phyloP scores from a whole-genome alignment of 805 yeast genomes.

The Debaryomyces castellii region DNA sequence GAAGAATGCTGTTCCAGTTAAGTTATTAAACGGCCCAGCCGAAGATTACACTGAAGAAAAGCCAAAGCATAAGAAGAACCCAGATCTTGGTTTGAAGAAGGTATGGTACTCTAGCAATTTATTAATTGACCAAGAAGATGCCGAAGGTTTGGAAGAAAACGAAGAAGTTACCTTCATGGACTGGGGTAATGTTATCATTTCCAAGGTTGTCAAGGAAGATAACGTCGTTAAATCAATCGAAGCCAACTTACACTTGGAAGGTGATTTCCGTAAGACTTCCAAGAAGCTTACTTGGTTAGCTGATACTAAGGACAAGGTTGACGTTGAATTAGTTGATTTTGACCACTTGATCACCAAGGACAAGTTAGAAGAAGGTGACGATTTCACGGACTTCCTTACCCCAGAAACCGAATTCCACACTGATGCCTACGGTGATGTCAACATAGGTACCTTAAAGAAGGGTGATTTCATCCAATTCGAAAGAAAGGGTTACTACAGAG shows the following conservation, averaged over 20 bases:
- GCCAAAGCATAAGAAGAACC: conserved; percentile 94
- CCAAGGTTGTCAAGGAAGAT: conserved; percentile 65
- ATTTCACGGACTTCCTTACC: conserved; percentile 88
- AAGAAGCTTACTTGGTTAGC: conserved; percentile 96
- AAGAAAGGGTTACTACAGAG: conserved; percentile 93
- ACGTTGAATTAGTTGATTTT: conserved; percentile 82
- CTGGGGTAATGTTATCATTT: conserved; percentile 93
- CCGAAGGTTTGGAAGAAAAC: conserved; percentile 62
- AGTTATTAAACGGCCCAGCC: conserved; percentile 65
- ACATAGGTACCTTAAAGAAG: conserved; percentile 70
- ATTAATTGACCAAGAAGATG: conserved; percentile 84
- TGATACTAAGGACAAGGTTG: conserved; percentile 66
- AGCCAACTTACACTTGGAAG: conserved; percentile 84
- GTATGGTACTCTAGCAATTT: conserved; percentile 65
- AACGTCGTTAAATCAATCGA: conserved; percentile 59
- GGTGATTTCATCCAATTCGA: conserved; percentile 94
- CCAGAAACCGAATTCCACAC: conserved; percentile 83
- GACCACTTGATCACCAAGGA: conserved; percentile 95
- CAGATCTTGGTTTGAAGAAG: conserved; percentile 82
- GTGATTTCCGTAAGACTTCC: conserved; percentile 95
- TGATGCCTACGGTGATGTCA: conserved; percentile 75
- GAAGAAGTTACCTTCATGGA: conserved; percentile 98
- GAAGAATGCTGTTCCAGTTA: conserved; percentile 67
- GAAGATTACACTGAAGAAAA: conserved; percentile 63
- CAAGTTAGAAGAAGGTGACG: conserved; percentile 90